Percentiles rank a stretch among this genome's conserved stretches.
These are phyloP conservation scores for Zangia roseola DNA, from an alignment of 768 basidiomycete genomes.

Conservation along the genomic window DNA sequence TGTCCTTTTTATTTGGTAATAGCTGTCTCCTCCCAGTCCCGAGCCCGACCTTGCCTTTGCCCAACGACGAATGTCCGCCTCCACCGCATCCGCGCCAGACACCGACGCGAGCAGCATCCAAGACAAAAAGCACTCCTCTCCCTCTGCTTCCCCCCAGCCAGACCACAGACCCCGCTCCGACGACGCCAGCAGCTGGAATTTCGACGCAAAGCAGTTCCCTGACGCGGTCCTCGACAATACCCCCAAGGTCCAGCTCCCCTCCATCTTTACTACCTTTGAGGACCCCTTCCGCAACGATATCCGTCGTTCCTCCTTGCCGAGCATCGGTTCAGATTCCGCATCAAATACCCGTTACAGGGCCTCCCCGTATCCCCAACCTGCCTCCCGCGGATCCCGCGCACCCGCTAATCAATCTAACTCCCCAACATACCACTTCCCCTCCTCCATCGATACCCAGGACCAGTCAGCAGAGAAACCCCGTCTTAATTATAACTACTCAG, in stretches of 20 bases:
- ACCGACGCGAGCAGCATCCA: slow-evolving; percentile 53
- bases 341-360: slow-evolving; percentile 47
- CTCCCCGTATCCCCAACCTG: slow-evolving; percentile 54
- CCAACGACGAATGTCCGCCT: slow-evolving; percentile 74
- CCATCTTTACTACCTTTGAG: slow-evolving; percentile 70
- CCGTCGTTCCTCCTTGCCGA: slow-evolving; percentile 66
- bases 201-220: slow-evolving; percentile 38
- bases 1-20: slow-evolving; percentile 9
- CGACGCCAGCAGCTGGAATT: slow-evolving; percentile 27
- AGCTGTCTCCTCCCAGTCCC: slow-evolving; percentile 31
- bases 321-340: slow-evolving; percentile 48
- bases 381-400: slow-evolving; percentile 47
- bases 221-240: slow-evolving; percentile 43
- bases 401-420: slow-evolving; percentile 39
- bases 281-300: slow-evolving; percentile 53
- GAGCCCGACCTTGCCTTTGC: slow-evolving; percentile 53
- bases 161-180: slow-evolving; percentile 43
- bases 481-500: slow-evolving; percentile 41
- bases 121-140: slow-evolving; percentile 60
- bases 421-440: slow-evolving; percentile 58
- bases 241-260: slow-evolving; percentile 64
- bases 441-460: slow-evolving; percentile 38
- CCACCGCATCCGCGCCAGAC: slow-evolving; percentile 66
- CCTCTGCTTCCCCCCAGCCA: slow-evolving; percentile 47
- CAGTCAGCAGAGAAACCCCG: slow-evolving; percentile 38